Conservation (phyloP, 768 basidiomycete species). For the Leccinum pellstonianum region DNA sequence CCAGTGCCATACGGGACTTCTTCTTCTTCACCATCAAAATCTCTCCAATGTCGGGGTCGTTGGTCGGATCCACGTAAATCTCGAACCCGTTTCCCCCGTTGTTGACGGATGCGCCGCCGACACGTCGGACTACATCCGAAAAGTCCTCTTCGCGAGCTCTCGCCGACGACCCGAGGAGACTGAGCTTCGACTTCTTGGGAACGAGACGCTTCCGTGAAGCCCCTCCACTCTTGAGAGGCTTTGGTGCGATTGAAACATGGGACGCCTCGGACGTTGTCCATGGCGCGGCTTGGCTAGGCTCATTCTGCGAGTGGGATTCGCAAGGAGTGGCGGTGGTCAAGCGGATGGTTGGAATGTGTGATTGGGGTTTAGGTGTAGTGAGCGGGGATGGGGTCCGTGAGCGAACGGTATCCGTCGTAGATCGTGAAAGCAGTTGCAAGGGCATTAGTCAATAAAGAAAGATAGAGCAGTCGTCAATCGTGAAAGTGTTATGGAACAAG, state of each 20-base stretch:
- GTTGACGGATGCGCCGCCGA: conserved; percentile 31
- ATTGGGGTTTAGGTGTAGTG: conserved; percentile 28
- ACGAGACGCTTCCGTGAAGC: conserved; percentile 51
- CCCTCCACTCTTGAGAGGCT: conserved; percentile 16
- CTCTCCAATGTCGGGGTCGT: conserved; percentile 66
- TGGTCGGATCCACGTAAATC: conserved; percentile 64
- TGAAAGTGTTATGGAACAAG: conserved; percentile 27
- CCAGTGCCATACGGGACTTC: conserved; percentile 60
- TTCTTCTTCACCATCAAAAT: conserved; percentile 76
- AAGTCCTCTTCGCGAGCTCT: conserved; percentile 46
- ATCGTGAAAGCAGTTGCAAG: conserved; percentile 32
- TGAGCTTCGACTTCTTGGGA: conserved; percentile 71
- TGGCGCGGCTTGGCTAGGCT: conserved; percentile 26
- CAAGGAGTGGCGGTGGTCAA: conserved; percentile 69
- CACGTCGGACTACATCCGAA: conserved; percentile 57
- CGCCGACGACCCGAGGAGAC: conserved; percentile 38
- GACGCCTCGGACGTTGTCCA: conserved; percentile 19
- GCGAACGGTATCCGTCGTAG: conserved; percentile 25
- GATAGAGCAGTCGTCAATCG: conserved; percentile 13
- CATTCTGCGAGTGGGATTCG: conserved; percentile 38
- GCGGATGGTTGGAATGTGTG: conserved; percentile 59
- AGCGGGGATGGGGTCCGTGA: conserved; percentile 29
- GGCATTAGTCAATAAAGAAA: conserved; percentile 30
- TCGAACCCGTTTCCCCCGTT: conserved; percentile 56
- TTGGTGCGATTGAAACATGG: conserved; percentile 31